phyloP scores from a whole-genome alignment of 2,329 filamentous ascomycete genomes.

The Diaporthe caulivora region DNA sequence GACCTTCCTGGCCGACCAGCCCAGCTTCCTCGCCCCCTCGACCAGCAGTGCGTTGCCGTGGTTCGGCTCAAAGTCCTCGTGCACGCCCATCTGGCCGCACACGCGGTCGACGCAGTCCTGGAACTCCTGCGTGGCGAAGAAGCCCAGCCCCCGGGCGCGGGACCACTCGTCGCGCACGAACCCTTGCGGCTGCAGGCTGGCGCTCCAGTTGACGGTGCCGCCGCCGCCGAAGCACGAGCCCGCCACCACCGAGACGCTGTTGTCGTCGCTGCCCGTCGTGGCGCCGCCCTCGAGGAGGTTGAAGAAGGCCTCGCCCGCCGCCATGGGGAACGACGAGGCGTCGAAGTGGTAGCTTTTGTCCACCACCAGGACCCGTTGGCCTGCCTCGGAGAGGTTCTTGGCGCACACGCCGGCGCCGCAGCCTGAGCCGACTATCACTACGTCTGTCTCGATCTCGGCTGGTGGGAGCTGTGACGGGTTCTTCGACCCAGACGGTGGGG shows the following conservation, averaged over 20 bases:
- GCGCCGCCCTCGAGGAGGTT: slow-evolving; percentile 79
- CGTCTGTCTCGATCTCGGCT: slow-evolving; percentile 36
- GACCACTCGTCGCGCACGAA: slow-evolving; percentile 86
- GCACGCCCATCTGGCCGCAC: slow-evolving; percentile 82
- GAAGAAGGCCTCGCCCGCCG: slow-evolving; percentile 66
- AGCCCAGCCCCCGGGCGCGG: slow-evolving; percentile 69
- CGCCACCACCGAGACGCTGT: slow-evolving; percentile 70
- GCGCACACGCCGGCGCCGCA: slow-evolving; percentile 41
- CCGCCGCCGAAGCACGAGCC: slow-evolving; percentile 85
- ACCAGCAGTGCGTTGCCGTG: slow-evolving; percentile 75
- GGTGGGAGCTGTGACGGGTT: neutral
- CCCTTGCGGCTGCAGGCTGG: slow-evolving; percentile 72
- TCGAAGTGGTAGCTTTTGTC: slow-evolving; percentile 84
- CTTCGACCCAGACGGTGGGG: neutral
- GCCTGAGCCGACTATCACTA: slow-evolving; percentile 40
- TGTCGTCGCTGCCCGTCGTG: slow-evolving; percentile 65
- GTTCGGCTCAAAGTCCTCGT: slow-evolving; percentile 77
- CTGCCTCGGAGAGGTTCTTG: slow-evolving; percentile 39
- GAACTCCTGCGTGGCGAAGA: slow-evolving; percentile 79
- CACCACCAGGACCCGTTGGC: slow-evolving; percentile 76
- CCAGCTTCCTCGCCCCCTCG: slow-evolving; percentile 78
- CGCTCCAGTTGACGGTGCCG: slow-evolving; percentile 86
- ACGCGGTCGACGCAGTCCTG: slow-evolving; percentile 81
- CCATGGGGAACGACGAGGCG: slow-evolving; percentile 78
- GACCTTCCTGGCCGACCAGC: slow-evolving; percentile 75